Conservation (phyloP, 1,284 basidiomycete species). For the Fistulinella staudtii region DNA sequence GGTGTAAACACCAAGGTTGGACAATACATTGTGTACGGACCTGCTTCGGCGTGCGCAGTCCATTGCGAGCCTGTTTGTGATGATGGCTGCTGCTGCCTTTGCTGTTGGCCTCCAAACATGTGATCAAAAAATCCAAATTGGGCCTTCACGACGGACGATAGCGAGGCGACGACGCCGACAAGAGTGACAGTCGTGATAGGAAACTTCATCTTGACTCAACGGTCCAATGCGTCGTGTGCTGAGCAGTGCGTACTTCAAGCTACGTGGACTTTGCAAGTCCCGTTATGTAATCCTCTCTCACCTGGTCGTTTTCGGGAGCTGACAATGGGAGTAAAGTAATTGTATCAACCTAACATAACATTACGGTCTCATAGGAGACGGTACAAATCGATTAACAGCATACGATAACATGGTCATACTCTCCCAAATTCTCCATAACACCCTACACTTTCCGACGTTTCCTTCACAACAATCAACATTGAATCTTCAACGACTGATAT, state of each 20-base stretch:
- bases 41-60: slow-evolving; percentile 29
- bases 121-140: slow-evolving; percentile 38
- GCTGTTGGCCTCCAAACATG: slow-evolving; percentile 36
- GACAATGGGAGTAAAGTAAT: not conserved
- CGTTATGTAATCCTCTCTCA: not conserved
- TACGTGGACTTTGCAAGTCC: too few relatives aligned
- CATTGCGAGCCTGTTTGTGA: slow-evolving; percentile 29
- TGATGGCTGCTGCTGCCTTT: slow-evolving; percentile 23
- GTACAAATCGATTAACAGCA: slow-evolving; percentile 34
- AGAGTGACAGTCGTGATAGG: slow-evolving; percentile 8
- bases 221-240: too few relatives aligned
- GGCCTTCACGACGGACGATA: slow-evolving; percentile 26
- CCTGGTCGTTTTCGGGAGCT: too few relatives aligned
- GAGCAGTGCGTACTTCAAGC: too few relatives aligned
- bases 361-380: slow-evolving; percentile 27
- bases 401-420: slow-evolving; percentile 28
- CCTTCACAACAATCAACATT: slow-evolving; percentile 5
- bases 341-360: slow-evolving; percentile 26
- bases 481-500: not conserved
- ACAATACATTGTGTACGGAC: slow-evolving; percentile 24
- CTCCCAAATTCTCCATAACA: slow-evolving; percentile 15
- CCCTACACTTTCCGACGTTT: not conserved
- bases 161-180: slow-evolving; percentile 16
- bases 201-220: slow-evolving; percentile 24
- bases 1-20: not conserved